Evolutionary conservation across 768 basidiomycete genomes (phyloP), one percentile per base, ranked within the genome.

Genomic region (Trametopsis cervina): DNA sequence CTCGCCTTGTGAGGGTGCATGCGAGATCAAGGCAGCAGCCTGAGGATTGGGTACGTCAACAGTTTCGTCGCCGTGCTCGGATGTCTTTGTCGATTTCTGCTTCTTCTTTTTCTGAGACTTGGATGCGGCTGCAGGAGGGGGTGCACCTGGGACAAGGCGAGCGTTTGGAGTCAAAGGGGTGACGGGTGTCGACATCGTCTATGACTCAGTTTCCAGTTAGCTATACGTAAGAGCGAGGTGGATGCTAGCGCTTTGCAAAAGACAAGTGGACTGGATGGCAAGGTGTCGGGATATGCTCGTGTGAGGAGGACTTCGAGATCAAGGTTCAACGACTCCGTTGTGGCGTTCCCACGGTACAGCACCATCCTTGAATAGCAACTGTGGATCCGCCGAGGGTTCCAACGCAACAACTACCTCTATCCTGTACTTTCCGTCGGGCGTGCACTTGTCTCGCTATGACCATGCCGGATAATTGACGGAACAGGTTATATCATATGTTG

Each of bases 91-190:
- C 11, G 51, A 64, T 50, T 77, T 72, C 67, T 80, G 81, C 64
- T 79, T 83, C 66, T 87, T 91, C 64, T 80, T 85, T 60, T 69
- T 72, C 22, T 56, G 56, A 3, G 77, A 69, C 63, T 89, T 89
- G 29, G 83, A 74, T 3, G 68, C 51, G 0, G 80, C 68, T 4
- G 72, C 56, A 37, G 81, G 78, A 0, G 82, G 80, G 46, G 81
- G 86, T 11, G 89, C 89, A 40, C 89, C 89, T 21, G 89, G 89
- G 49, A 91, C 74, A 53, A 85, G 60, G 48, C 89, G 83, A 26
- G 67, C 64, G 27, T 66, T 54, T 1, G 54, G 50, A 5, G 57
- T 39, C 20, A 50, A 37, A 11, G 54, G 4, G 41, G 64, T 57
- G 40, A 68, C 70, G 42, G 63, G 58, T 71, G 73, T 75, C 50